A percentile compares a stretch with the other conserved stretches of the same genome.
phyloP scores from a whole-genome alignment of 345 rosid species.

The Camelina hispida region DNA sequence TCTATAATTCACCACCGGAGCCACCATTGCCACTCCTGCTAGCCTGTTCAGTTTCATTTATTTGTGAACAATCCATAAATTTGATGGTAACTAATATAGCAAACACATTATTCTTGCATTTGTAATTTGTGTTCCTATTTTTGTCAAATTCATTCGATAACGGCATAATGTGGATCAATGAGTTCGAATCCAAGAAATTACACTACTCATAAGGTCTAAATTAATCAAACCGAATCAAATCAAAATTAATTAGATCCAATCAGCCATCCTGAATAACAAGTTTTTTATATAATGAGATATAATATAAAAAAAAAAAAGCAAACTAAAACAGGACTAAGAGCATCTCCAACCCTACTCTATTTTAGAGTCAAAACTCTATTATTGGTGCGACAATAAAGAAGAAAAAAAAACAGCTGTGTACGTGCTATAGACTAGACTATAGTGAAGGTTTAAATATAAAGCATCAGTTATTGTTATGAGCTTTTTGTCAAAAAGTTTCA shows the following conservation, averaged over 20 bases:
- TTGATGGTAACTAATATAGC: neutral
- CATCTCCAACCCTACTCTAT: no score
- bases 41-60: conserved; percentile 54
- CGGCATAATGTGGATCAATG: neutral
- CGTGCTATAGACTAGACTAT: neutral
- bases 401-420: neutral
- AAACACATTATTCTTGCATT: neutral
- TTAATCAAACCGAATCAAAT: no score
- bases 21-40: conserved; percentile 78
- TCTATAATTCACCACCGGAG: conserved; percentile 69
- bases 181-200: neutral
- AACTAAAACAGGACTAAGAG: no score
- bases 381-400: neutral
- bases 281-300: no score
- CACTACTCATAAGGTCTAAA: neutral
- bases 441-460: neutral
- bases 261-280: no score
- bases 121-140: neutral
- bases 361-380: no score
- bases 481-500: neutral
- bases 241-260: no score
- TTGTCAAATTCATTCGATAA: neutral
- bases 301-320: no score
- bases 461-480: conserved; percentile 4
- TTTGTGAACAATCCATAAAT: neutral